Conservation (phyloP, 2,329 filamentous ascomycete species). For the Plectosphaerella plurivora region DNA sequence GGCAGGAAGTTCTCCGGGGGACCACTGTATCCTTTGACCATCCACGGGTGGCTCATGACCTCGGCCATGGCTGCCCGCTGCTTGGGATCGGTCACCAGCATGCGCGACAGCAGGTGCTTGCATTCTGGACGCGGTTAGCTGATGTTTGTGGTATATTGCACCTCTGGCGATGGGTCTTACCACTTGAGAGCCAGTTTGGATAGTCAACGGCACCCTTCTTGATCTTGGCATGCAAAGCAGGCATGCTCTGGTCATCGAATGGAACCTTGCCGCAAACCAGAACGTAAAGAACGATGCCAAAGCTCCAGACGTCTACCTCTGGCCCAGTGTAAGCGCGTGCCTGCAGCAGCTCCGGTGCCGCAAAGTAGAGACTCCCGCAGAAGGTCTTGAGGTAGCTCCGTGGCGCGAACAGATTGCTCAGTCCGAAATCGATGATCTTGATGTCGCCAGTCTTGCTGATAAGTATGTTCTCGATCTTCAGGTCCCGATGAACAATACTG, state of each 20-base stretch:
- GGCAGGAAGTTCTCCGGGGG: conserved; percentile 89
- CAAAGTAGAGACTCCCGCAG: conserved; percentile 96
- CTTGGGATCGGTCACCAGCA: conserved; percentile 92
- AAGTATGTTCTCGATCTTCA: conserved; percentile 98
- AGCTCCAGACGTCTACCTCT: conserved; percentile 98
- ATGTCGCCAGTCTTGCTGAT: conserved; percentile 99
- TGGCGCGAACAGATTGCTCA: conserved; percentile 94
- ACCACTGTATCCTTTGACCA: conserved; percentile 82
- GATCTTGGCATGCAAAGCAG: conserved; percentile 95
- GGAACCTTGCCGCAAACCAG: conserved; percentile 96
- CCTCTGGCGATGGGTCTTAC: conserved; percentile 47
- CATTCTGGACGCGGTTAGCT: conserved; percentile 65
- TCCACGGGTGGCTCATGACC: conserved; percentile 94
- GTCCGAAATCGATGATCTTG: conserved; percentile 97
- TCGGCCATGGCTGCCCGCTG: conserved; percentile 83
- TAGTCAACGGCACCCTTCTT: conserved; percentile 97
- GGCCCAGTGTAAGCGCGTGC: conserved; percentile 92
- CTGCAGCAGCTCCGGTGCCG: conserved; percentile 89
- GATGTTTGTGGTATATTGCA: background rate
- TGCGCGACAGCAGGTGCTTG: conserved; percentile 84
- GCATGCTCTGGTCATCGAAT: conserved; percentile 99
- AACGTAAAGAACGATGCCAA: conserved; percentile 96
- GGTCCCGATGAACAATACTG: conserved; percentile 93
- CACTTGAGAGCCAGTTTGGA: conserved; percentile 84
- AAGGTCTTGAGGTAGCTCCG: conserved; percentile 87